Evolutionary conservation across 1,139 yeast genomes (phyloP), one percentile per base, ranked within the genome.

Genomic region (Magnusiomyces suaveolens): DNA sequence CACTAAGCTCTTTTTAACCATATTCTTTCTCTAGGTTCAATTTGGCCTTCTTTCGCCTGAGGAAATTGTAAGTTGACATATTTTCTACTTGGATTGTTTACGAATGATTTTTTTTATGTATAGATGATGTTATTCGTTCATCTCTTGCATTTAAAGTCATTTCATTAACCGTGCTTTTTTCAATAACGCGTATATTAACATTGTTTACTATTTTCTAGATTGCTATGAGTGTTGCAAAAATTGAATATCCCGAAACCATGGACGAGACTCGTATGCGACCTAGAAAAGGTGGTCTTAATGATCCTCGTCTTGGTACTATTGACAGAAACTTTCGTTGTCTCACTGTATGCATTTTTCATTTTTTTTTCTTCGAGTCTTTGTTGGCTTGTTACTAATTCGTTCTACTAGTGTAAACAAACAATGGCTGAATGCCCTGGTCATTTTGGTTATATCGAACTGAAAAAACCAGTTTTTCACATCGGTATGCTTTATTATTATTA

Each of bases 401-500:
- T 51, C 43, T 39, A 24, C 47, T 56, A 69, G 71, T 92, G 99
- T 78, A 95, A 96, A 66, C 98, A 92, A 72, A 96, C 94, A 66
- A 92, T 92, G 97, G 88, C 94, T 57, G 98, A 92, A 69, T 94
- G 99, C 72, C 97, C 97, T 1, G 99, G 99, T 57, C 99, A 94
- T 75, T 94, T 94, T 73, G 99, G 99, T 62, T 98, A 94, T 69
- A 94, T 94, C 59, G 98, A 94, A 69, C 78, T 94, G 61, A 97
- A 98, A 41, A 92, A 90, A 69, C 98, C 99, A 12, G 98, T 94
- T 36, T 92, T 94, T 72, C 98, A 94, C 72, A 88, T 94, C 69
- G 98, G 96, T 56, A 59, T 16, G 24, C 33, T 51, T 50, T 38
- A 24, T 43, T 48, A 90, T 92, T 47, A 54, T 51, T 52, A n/a